These are phyloP conservation scores for Lotus japonicus DNA, from an alignment of 306 rosid species.

Conservation along the genomic window DNA sequence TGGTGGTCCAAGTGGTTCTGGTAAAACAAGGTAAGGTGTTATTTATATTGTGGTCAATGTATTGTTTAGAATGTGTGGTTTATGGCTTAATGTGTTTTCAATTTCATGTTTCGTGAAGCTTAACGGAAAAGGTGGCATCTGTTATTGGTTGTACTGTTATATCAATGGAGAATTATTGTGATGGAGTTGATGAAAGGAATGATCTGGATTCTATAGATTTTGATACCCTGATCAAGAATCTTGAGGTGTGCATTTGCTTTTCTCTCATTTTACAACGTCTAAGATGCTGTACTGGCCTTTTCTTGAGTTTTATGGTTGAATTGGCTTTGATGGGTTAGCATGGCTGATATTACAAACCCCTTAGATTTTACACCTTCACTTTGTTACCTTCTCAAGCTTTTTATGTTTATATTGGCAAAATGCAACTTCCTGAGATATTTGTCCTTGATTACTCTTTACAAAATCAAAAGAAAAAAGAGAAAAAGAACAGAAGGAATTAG, in stretches of 20 bases:
- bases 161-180: constrained; percentile 95
- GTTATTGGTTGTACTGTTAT: constrained; percentile 89
- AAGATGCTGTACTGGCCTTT: constrained; percentile 1
- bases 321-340: too few relatives aligned
- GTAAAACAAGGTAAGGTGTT: constrained; percentile 99
- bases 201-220: constrained; percentile 77
- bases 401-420: constrained; percentile 9
- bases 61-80: constrained; percentile 8
- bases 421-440: neutral
- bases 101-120: constrained; percentile 62
- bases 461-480: neutral
- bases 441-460: neutral
- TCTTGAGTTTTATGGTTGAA: too few relatives aligned
- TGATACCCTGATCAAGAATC: constrained; percentile 69
- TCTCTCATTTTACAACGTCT: constrained; percentile 19
- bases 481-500: neutral
- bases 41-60: constrained; percentile 6
- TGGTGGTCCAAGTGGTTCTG: constrained; percentile 98
- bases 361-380: constrained; percentile 8
- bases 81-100: constrained; percentile 19
- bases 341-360: neutral
- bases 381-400: constrained; percentile 12
- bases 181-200: constrained; percentile 79
- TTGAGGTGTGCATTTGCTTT: constrained; percentile 68
- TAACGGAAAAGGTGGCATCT: constrained; percentile 98